Percentiles rank a stretch among this genome's conserved stretches.
These are phyloP conservation scores for Chrysoporthe austroafricana DNA, from an alignment of 2,329 filamentous ascomycete species.

Conservation along the genomic window DNA sequence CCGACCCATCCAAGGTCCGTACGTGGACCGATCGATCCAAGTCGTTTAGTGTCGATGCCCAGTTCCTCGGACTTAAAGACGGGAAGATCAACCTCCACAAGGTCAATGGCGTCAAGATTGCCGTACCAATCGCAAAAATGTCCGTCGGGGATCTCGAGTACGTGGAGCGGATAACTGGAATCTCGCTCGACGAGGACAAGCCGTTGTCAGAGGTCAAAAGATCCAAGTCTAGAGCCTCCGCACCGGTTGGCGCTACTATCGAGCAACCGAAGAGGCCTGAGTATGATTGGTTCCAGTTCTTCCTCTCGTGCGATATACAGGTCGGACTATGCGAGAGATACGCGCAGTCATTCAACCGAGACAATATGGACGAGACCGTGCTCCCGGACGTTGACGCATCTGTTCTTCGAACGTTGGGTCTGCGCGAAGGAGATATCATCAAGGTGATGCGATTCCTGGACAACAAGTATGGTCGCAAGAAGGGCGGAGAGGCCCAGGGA, in stretches of 20 bases:
- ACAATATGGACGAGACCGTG: conserved; percentile 95
- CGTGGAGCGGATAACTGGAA: conserved; percentile 84
- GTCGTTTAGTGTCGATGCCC: conserved; percentile 95
- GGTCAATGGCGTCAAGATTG: conserved; percentile 97
- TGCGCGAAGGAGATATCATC: conserved; percentile 95
- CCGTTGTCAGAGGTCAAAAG: conserved; percentile 83
- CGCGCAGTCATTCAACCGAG: conserved; percentile 82
- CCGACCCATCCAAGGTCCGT: conserved; percentile 79
- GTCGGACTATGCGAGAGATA: conserved; percentile 95
- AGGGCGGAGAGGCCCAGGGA: conserved; percentile 54
- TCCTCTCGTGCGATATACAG: conserved; percentile 87
- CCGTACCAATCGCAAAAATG: conserved; percentile 95
- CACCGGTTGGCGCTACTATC: conserved; percentile 63
- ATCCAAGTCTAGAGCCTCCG: conserved; percentile 42
- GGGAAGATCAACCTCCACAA: conserved; percentile 98
- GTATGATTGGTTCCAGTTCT: conserved; percentile 99
- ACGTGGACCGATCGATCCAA: conserved; percentile 95
- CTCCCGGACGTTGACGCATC: conserved; percentile 85
- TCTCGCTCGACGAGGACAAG: conserved; percentile 92
- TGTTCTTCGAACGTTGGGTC: conserved; percentile 82
- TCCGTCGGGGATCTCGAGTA: conserved; percentile 93
- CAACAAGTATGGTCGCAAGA: conserved; percentile 72
- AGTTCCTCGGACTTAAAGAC: conserved; percentile 92
- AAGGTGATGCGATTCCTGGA: conserved; percentile 92
- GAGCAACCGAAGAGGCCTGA: conserved; percentile 67